Percentiles rank a stretch among this genome's conserved stretches.
phyloP scores from a whole-genome alignment of 805 yeast genomes.

The Yamadazyma kitorensis region DNA sequence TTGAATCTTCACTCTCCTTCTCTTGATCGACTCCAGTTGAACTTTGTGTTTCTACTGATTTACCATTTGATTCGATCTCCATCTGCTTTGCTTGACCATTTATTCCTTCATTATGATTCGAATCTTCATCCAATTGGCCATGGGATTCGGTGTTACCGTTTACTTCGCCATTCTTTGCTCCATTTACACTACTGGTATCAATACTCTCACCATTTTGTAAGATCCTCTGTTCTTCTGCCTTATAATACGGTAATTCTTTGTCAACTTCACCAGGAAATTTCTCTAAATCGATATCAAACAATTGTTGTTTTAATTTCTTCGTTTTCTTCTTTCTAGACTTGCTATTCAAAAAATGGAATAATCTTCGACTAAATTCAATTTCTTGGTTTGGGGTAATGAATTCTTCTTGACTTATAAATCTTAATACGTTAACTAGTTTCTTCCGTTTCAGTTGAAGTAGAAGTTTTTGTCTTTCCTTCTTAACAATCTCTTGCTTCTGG shows the following conservation, averaged over 20 bases:
- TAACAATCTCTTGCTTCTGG: slow-evolving; percentile 78
- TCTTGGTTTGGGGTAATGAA: slow-evolving; percentile 65
- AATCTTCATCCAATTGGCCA: no score
- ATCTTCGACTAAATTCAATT: slow-evolving; percentile 44
- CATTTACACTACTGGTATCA: no score
- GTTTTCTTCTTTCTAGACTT: slow-evolving; percentile 45
- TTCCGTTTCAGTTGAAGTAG: slow-evolving; percentile 63
- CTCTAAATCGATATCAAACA: slow-evolving; percentile 26
- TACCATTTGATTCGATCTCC: no score
- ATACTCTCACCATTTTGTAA: no score
- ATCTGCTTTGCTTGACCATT: no score
- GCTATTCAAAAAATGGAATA: slow-evolving; percentile 27
- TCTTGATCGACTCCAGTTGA: no score
- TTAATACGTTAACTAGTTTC: slow-evolving; percentile 57
- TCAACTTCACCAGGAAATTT: slow-evolving; percentile 34
- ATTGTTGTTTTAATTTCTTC: slow-evolving; percentile 41
- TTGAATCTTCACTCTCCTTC: no score
- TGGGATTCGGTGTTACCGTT: no score
- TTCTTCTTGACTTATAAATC: slow-evolving; percentile 47
- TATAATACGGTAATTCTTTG: slow-evolving; percentile 23
- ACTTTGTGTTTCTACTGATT: no score
- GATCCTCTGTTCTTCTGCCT: slow-evolving; percentile 20
- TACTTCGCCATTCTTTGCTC: not conserved
- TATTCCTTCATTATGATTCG: no score
- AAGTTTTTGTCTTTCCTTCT: slow-evolving; percentile 75